These are phyloP conservation scores for Aureobasidium sp. DNA, from an alignment of 2,329 filamentous ascomycete species.

Conservation along the genomic window DNA sequence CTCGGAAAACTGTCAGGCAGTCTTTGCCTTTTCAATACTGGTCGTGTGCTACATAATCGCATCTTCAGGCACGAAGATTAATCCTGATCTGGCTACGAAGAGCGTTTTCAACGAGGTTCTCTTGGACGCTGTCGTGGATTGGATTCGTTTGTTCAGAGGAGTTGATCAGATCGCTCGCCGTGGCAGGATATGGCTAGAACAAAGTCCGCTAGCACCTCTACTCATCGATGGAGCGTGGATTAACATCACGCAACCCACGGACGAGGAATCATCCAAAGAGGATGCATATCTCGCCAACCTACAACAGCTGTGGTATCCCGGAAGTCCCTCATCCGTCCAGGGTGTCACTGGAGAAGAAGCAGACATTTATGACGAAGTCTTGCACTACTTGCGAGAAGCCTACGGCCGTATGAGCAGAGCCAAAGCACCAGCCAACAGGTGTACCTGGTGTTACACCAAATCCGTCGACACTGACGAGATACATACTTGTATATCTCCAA, in stretches of 20 bases:
- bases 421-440: neutral
- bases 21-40: slow-evolving; percentile 11
- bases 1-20: slow-evolving; percentile 8
- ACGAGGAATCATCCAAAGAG: slow-evolving; percentile 1
- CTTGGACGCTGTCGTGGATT: slow-evolving; percentile 8
- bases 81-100: neutral
- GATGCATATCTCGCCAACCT: slow-evolving; percentile 10
- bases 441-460: slow-evolving; percentile 12
- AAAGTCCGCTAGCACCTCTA: neutral
- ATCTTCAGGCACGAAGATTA: slow-evolving; percentile 8
- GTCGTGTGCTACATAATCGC: slow-evolving; percentile 12
- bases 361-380: slow-evolving; percentile 6
- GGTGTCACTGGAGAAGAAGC: neutral
- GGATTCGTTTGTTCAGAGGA: slow-evolving; percentile 13
- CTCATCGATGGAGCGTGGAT: neutral
- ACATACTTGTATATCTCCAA: slow-evolving; percentile 2
- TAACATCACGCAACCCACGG: neutral
- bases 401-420: slow-evolving; percentile 15
- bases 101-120: slow-evolving; percentile 13
- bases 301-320: slow-evolving; percentile 4
- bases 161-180: slow-evolving; percentile 8
- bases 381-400: slow-evolving; percentile 11
- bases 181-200: slow-evolving; percentile 9
- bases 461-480: neutral
- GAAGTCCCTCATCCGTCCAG: neutral